A percentile compares a stretch with the other conserved stretches of the same genome.
phyloP scores from a whole-genome alignment of 371 early-diverging fungal species.

The Rhizopus sp. region DNA sequence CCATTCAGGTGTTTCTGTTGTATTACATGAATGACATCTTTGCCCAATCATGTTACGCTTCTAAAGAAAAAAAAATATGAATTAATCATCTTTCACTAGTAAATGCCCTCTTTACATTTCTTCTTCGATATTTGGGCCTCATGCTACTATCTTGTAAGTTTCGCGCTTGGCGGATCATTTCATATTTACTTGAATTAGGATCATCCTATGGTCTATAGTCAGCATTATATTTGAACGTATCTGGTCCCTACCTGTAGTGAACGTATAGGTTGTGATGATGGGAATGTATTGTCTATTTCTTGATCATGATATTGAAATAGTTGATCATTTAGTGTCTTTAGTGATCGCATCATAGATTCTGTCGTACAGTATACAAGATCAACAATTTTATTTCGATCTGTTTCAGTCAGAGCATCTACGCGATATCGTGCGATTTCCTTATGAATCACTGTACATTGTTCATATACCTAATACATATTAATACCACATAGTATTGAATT shows the following conservation, averaged over 20 bases:
- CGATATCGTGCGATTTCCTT: constrained; percentile 23
- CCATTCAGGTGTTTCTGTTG: constrained; percentile 71
- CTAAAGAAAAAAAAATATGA: constrained; percentile 12
- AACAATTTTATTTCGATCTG: constrained; percentile 22
- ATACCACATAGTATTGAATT: neutral
- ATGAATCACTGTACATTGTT: constrained; percentile 22
- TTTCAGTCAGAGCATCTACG: constrained; percentile 21
- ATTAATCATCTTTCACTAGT: no score
- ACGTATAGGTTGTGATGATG: neutral
- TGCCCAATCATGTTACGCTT: constrained; percentile 41
- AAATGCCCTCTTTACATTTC: constrained; percentile 17
- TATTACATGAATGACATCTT: constrained; percentile 62
- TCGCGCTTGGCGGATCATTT: constrained; percentile 40
- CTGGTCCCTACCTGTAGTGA: neutral
- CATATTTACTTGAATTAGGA: constrained; percentile 23
- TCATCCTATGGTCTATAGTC: neutral
- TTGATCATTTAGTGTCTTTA: constrained; percentile 2
- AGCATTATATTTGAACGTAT: neutral
- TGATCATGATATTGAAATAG: neutral
- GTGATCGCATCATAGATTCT: constrained; percentile 11
- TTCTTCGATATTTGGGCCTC: constrained; percentile 34
- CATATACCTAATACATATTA: constrained; percentile 4
- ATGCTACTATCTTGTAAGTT: constrained; percentile 27
- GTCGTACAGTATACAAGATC: constrained; percentile 22
- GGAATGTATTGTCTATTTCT: neutral